Evolutionary conservation across 2,329 filamentous ascomycete genomes (phyloP), one percentile per base, ranked within the genome.

Genomic region (Lachnellula cervina): DNA sequence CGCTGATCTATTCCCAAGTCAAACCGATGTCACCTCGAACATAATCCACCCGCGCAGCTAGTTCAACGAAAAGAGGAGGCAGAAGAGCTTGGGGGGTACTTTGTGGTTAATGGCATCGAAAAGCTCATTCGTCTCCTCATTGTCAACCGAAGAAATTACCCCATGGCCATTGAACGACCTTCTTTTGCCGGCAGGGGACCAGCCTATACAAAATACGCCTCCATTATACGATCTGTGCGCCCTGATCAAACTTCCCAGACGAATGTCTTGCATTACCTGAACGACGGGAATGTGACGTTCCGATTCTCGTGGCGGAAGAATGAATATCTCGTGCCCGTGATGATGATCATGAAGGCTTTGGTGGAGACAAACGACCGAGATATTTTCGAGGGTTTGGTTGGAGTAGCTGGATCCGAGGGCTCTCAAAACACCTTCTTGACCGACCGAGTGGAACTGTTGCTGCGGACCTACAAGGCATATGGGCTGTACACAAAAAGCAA

Each of bases 191-290:
- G 90, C 67, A 86, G 94, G 76, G 94, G 94, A 38, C 80, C 86
- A 19, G 82, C 89, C 59, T 99, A 97, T 75, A 95, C 91, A 11
- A 87, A 89, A 56, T 94, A 84, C 68, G 94, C 91, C 78, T 88
- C 97, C 56, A 89, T 96, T 67, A 85, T 97, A 63, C 87, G 94
- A 74, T 95, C 88, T 2, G 91, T 97, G 54, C 85, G 94, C 56
- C 92, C 92, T n/a, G 94, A 99, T 73, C 91, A 99, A 74, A 97
- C 93, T 8, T 97, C 92, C 32, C 93, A 97, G 73, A 97, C 93
- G 38, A 99, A 97, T 68, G 91, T 96, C 35, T 80, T 99, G 49
- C 94, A 99, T 74, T 99, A 97, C 72, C 82, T 99, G 55, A 90
- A 81, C 66, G 94, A 99, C 70, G 94, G 94, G 62, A 97, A 97